Base-by-base conservation (phyloP, 1,284 basidiomycete species). In the Pseudozyma pruni region DNA sequence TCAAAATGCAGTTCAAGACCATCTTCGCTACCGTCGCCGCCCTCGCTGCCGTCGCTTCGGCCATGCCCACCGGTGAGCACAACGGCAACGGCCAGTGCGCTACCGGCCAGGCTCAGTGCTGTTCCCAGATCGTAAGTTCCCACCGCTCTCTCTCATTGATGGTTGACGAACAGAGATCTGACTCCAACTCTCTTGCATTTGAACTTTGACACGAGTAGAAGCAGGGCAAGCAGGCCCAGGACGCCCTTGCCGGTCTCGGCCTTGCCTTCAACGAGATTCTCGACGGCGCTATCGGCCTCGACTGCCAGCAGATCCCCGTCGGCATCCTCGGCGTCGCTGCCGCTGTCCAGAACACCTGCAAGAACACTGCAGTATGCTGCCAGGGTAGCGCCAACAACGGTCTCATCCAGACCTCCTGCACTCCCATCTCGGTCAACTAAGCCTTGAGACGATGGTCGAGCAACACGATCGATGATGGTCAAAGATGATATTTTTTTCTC, bases 1-100 rank as follows among this genome's bases (percentile, higher is more conserved):
- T 67, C 59, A 75, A 75, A 62, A 75, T 75, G 73, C 68, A 75
- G 67, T 75, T 75, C 73, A 64, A 68, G 53, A 68, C 70, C 60
- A 62, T 73, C 68, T 61, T 75, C 52, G 66, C 57, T 45, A 37
- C 54, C 48, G 51, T 70, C 29, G 60, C 64, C 60, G 52, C 63
- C 57, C 29, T 67, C 49, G 70, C 71, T 53, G 66, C 59, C 55
- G 48, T 71, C 38, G 70, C 71, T 29, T 54, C 66, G 39, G 69
- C 69, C 29, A 25, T 58, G 38, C 63, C 59, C 51, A 51, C 49
- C 22, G 37, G 52, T 20, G 55, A 62, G 53, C 32, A 38, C 25
- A 64, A 64, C 56, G 70, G 70, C 29, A 64, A 68, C 59, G 73
- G 73, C 29, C 47, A 61, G 41, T 75, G 73, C 60, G 22, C 63